Evolutionary conservation across 2,329 filamentous ascomycete species (phyloP).

Genomic region (Chaetomium sp.): DNA sequence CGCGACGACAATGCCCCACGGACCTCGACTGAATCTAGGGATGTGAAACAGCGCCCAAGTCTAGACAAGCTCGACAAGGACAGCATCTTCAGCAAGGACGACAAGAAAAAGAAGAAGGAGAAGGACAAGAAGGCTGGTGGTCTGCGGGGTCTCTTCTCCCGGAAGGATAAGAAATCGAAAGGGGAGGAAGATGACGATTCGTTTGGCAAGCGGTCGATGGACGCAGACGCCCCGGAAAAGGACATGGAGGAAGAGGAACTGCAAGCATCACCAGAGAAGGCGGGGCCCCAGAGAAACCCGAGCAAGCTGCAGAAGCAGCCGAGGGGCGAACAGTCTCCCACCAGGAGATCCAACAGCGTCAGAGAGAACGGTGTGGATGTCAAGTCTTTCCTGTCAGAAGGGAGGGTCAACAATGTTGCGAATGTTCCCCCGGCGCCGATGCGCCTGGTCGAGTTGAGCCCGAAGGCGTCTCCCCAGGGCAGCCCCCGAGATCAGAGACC

Average conservation of each 20-base stretch:
- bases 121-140: conserved; percentile 65
- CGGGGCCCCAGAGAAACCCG: conserved; percentile 55
- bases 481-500: conserved; percentile 38
- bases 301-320: conserved; percentile 73
- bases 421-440: conserved; percentile 60
- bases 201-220: conserved; percentile 64
- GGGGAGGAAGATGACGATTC: conserved; percentile 62
- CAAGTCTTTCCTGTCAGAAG: conserved; percentile 46
- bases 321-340: conserved; percentile 51
- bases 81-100: conserved; percentile 59
- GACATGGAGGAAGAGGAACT: conserved; percentile 49
- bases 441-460: conserved; percentile 56
- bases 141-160: conserved; percentile 63
- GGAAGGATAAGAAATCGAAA: conserved; percentile 62
- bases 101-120: conserved; percentile 75
- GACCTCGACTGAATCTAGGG: conserved; percentile 59
- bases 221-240: conserved; percentile 47
- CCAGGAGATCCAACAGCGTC: conserved; percentile 43
- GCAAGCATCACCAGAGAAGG: conserved; percentile 51
- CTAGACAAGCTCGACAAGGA: conserved; percentile 74
- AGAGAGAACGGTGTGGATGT: conserved; percentile 45
- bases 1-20: conserved; percentile 70
- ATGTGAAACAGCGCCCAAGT: conserved; percentile 62
- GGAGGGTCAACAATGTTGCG: conserved; percentile 54
- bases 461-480: conserved; percentile 28